Evolutionary conservation across 2,329 filamentous ascomycete genomes (phyloP).

Genomic region (Ophidiomyces ophidiicola): DNA sequence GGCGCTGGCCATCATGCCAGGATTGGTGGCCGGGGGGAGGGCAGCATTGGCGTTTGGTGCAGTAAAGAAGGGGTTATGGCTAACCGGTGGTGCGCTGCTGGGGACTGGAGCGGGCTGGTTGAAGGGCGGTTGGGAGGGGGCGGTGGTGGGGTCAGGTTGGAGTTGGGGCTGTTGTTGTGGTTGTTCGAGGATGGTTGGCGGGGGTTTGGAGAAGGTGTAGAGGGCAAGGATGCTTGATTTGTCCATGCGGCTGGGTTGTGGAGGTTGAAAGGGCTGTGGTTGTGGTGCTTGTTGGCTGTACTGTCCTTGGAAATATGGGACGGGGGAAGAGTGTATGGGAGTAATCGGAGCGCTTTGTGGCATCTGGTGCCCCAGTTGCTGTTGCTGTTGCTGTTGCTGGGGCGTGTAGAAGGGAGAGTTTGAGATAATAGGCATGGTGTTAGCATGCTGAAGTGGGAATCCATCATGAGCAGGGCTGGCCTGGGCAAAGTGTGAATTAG

Average conservation of each 20-base stretch:
- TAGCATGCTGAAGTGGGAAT: constrained; percentile 25
- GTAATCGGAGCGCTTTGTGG: constrained; percentile 7
- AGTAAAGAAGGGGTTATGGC: constrained; percentile 25
- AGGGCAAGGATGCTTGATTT: constrained; percentile 38
- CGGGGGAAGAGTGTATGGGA: constrained; percentile 5
- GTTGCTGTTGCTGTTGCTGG: constrained; percentile 13
- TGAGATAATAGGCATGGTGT: constrained; percentile 29
- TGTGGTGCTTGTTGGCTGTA: constrained; percentile 17
- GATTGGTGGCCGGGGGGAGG: constrained; percentile 13
- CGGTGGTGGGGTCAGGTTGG: constrained; percentile 18
- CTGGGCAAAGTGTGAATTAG: constrained; percentile 1
- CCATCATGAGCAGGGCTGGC: constrained; percentile 11
- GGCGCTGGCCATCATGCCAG: constrained; percentile 5
- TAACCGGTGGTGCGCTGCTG: no score
- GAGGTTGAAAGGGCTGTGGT: constrained; percentile 25
- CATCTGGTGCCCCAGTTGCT: constrained; percentile 12
- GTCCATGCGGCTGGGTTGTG: constrained; percentile 34
- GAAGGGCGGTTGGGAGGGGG: constrained; percentile 20
- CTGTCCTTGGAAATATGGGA: constrained; percentile 12
- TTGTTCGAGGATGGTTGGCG: constrained; percentile 28
- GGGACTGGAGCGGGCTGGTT: no score
- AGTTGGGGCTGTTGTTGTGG: constrained; percentile 18
- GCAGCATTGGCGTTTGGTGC: constrained; percentile 11
- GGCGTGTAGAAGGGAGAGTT: constrained; percentile 18
- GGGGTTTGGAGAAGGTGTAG: constrained; percentile 33